Base-by-base conservation (phyloP, 148 eudicot species). In the Dianthus caryophyllus region DNA sequence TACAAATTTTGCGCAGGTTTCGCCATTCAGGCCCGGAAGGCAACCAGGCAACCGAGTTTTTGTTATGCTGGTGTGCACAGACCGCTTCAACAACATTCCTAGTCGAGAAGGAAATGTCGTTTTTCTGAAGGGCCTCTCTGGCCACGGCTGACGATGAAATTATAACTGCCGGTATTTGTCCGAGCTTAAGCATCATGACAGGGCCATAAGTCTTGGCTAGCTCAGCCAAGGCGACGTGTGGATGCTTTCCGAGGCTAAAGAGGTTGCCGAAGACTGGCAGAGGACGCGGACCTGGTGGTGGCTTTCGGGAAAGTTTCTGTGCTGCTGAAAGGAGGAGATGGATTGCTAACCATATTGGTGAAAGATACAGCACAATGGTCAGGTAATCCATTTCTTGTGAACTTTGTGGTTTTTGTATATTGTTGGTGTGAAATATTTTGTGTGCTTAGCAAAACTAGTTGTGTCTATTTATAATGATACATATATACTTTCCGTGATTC, bases 141-240 rank as follows among this genome's bases (percentile, higher is more conserved):
- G 71, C 76, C 51, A 66, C 43, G 36, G 12, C 27, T 16, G 70
- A 30, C 12, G 71, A 73, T n/a, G 76, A 73, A 66, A 73, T 58
- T 22, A 73, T 27, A 39, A 66, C 71, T n/a, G 76, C 39, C 7
- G 71, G 50, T 16, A 73, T 29, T 66, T 61, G 71, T 41, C 71
- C 76, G 39, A 73, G 71, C 61, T 50, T 33, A 21, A 73, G 71
- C 54, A 49, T 49, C 76, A 73, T 73, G 44, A 73, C 51, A 18
- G 76, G 76, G 54, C 76, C 76, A 61, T 66, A 73, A 1, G 30
- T 73, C 60, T 60, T 58, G 71, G 76, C 48, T 14, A 73, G 61
- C 44, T 73, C 61, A 48, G 71, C 20, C 66, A 66, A 59, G 51
- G 76, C 33, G 39, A 66, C 18, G n/a, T 73, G 76, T 30, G 66